phyloP scores from a whole-genome alignment of 2,329 filamentous ascomycete genomes.

The Cladophialophora chaetospira region DNA sequence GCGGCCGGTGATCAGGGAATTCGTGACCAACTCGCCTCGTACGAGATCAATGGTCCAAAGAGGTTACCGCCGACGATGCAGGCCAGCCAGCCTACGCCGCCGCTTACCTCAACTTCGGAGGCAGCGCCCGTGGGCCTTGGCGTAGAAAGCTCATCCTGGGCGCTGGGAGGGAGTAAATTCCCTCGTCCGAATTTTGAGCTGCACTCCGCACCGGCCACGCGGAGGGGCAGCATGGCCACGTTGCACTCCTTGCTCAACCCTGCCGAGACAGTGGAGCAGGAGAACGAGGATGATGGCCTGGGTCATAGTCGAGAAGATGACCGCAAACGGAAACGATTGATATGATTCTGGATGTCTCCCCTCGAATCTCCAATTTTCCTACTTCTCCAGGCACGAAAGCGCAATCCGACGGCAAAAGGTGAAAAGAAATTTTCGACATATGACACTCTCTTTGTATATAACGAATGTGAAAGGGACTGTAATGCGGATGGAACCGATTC shows the following conservation, averaged over 20 bases:
- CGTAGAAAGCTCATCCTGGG: slow-evolving; percentile 29
- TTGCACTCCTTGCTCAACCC: slow-evolving; percentile 69
- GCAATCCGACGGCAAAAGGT: not conserved
- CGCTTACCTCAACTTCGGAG: slow-evolving; percentile 23
- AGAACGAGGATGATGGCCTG: slow-evolving; percentile 61
- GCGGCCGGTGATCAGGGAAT: slow-evolving; percentile 60
- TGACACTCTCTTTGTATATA: slow-evolving; percentile 1
- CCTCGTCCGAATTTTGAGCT: slow-evolving; percentile 30
- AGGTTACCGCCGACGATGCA: slow-evolving; percentile 39
- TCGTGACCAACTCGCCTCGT: slow-evolving; percentile 63
- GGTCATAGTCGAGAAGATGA: slow-evolving; percentile 62
- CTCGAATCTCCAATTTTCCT: not conserved
- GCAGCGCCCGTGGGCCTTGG: slow-evolving; percentile 28
- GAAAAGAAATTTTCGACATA: not conserved
- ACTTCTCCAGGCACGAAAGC: not conserved
- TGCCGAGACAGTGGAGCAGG: slow-evolving; percentile 66
- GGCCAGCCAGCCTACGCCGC: slow-evolving; percentile 26
- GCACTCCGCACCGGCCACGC: slow-evolving; percentile 62
- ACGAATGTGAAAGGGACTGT: not conserved
- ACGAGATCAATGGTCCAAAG: slow-evolving; percentile 62
- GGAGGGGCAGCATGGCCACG: slow-evolving; percentile 70
- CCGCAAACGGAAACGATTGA: slow-evolving; percentile 62
- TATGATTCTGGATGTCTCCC: slow-evolving; percentile 38
- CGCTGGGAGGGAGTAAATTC: slow-evolving; percentile 28
- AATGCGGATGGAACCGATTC: not conserved